Conservation (phyloP, 2,329 filamentous ascomycete species). For the Cordyceps pruinosa region DNA sequence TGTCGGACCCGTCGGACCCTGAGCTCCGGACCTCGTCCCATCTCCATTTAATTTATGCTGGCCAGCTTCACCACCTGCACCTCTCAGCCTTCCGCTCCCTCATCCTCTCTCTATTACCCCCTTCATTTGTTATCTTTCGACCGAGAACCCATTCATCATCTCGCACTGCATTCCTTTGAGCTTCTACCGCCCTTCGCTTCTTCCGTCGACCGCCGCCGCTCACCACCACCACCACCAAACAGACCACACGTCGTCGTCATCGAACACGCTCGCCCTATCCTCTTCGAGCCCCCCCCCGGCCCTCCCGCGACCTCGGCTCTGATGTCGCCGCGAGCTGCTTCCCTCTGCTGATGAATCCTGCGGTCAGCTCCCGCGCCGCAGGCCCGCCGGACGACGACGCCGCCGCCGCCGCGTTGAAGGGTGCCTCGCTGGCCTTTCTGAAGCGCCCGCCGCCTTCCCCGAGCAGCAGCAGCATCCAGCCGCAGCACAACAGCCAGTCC, state of each 20-base stretch:
- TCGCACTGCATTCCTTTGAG: no score
- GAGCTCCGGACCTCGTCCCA: background rate
- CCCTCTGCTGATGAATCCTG: conserved; percentile 28
- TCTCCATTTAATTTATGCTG: background rate
- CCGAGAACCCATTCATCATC: no score
- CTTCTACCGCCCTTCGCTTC: no score
- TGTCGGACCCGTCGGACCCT: background rate
- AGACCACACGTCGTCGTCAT: no score
- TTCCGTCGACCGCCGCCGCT: no score
- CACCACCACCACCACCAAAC: no score
- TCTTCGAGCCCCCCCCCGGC: background rate
- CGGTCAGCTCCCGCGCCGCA: conserved; percentile 22
- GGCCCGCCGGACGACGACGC: conserved; percentile 30
- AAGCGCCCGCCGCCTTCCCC: conserved; percentile 25
- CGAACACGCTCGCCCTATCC: background rate
- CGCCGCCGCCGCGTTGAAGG: conserved; percentile 44
- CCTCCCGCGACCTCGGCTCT: background rate
- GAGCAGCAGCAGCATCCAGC: background rate
- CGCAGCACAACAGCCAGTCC: background rate
- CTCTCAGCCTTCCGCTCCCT: no score
- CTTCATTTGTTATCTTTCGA: no score
- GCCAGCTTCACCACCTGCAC: background rate
- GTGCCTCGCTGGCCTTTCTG: conserved; percentile 50
- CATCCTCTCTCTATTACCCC: no score
- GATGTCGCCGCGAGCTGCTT: conserved; percentile 16